Percentiles rank a stretch among this genome's conserved stretches.
These are phyloP conservation scores for Capsella bursapastoris DNA, from an alignment of 345 rosid genomes.

Conservation along the genomic window DNA sequence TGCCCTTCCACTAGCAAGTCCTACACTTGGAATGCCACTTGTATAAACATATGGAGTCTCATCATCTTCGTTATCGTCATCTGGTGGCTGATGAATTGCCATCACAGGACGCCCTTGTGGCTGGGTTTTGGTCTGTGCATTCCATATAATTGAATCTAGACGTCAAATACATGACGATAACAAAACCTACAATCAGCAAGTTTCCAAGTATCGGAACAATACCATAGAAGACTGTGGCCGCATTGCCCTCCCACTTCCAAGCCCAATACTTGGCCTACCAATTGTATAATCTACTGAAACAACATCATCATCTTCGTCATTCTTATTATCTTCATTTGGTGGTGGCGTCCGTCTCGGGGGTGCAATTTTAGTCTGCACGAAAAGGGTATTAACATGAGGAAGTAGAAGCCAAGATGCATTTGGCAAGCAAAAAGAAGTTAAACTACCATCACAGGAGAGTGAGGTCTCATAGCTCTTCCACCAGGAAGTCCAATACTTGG, in stretches of 20 bases:
- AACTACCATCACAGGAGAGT: conserved; percentile 49
- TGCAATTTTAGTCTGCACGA: conserved; percentile 49
- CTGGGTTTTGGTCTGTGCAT: conserved; percentile 42
- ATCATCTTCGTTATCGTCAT: conserved; percentile 51
- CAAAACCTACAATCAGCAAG: neutral
- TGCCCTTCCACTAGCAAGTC: conserved; percentile 55
- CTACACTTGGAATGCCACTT: conserved; percentile 48
- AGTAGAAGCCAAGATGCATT: neutral
- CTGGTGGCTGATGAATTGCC: conserved; percentile 29
- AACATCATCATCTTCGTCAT: conserved; percentile 51
- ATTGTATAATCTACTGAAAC: conserved; percentile 43
- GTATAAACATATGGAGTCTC: conserved; percentile 34
- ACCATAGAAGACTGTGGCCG: conserved; percentile 55
- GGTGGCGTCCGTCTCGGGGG: conserved; percentile 47
- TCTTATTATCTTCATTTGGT: conserved; percentile 47
- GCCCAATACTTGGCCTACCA: conserved; percentile 56
- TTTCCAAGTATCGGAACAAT: conserved; percentile 11
- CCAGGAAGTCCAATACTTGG: conserved; percentile 55
- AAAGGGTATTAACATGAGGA: neutral
- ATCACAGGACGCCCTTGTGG: conserved; percentile 43
- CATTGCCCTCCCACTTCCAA: conserved; percentile 54
- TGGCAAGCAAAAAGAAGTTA: neutral
- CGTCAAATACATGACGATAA: neutral
- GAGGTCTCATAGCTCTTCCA: conserved; percentile 50
- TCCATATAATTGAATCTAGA: conserved; percentile 10